phyloP scores from a whole-genome alignment of 495 filamentous ascomycete species.

The Letharia lupina region DNA sequence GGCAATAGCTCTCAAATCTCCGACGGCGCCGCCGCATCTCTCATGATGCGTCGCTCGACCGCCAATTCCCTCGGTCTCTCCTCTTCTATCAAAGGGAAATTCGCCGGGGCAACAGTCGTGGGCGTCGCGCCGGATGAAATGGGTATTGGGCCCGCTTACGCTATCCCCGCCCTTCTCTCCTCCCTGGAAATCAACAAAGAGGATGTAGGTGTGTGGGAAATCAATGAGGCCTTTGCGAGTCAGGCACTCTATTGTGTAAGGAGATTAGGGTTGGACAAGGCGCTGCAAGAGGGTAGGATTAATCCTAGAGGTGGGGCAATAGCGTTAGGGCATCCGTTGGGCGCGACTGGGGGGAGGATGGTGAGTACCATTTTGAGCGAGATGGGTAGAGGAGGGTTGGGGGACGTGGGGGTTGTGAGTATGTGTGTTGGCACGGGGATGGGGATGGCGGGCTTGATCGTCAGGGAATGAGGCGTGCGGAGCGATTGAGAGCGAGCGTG shows the following conservation, averaged over 20 bases:
- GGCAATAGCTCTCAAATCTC: constrained; percentile 82
- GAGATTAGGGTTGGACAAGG: constrained; percentile 57
- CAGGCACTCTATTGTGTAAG: constrained; percentile 77
- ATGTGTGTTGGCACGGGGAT: constrained; percentile 93
- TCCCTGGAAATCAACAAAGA: constrained; percentile 52
- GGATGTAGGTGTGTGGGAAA: constrained; percentile 69
- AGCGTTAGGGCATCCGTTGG: constrained; percentile 87
- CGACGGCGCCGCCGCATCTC: constrained; percentile 75
- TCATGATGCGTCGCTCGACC: constrained; percentile 80
- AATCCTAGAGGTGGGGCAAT: constrained; percentile 94
- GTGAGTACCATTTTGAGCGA: constrained; percentile 66
- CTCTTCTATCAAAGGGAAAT: constrained; percentile 65
- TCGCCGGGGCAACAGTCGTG: constrained; percentile 61
- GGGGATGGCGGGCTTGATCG: constrained; percentile 82
- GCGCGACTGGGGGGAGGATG: constrained; percentile 80
- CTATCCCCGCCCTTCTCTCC: constrained; percentile 70
- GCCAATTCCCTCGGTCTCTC: constrained; percentile 64
- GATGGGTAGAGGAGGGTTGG: constrained; percentile 50
- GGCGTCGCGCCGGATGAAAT: constrained; percentile 87
- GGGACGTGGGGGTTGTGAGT: constrained; percentile 64
- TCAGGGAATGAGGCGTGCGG: constrained; percentile 50
- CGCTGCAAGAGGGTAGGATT: constrained; percentile 54
- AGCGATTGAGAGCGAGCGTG: background rate
- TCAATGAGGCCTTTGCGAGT: constrained; percentile 92
- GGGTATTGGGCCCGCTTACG: constrained; percentile 80